Base-by-base conservation (phyloP, 257 asterid genomes). In the Jacaranda mimosifolia region DNA sequence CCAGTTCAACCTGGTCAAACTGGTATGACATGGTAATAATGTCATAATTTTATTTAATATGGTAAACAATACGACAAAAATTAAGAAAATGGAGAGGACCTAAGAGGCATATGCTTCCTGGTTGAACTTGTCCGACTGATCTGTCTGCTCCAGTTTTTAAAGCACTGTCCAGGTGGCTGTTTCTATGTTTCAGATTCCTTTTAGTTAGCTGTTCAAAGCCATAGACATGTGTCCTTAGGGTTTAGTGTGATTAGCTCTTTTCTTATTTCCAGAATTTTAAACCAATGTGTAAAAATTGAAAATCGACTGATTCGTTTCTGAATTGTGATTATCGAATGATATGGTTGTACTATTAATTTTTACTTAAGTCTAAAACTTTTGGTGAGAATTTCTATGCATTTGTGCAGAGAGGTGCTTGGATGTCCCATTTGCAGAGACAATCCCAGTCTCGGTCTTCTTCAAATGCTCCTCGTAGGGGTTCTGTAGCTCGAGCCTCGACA, bases 401-500 rank as follows among this genome's bases (percentile, higher is more conserved):
- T 68, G 38, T 84, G 51, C 91, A 94, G 98, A 87, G 90, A 80
- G 84, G 78, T 46, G 75, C 83, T 64, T 72, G 74, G 21, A 53
- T 57, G 55, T 26, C 89, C 75, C 79, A 79, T 77, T 53, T 83
- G 78, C 85, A 55, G 51, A 76, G 96, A 70, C 91, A 83, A 79
- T 67, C 90, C 68, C 85, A 71, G 59, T 39, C 89, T 73, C 87
- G 87, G 48, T 65, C 86, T 81, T 51, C 88, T 76, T 64, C 81
- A 42, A 83, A 42, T 78, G 52, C 46, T 68, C 55, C 87, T 74
- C 94, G 88, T 21, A 83, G 92, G 82, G 88, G 81, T 73, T 64
- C 85, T 80, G 82, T 58, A 46, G 74, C 84, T 79, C 87, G 91
- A 73, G 81, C 85, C 32, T 70, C 91, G 42, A 48, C 84, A 49